phyloP scores from a whole-genome alignment of 2,329 filamentous ascomycete genomes.

The Penicillium sp. region DNA sequence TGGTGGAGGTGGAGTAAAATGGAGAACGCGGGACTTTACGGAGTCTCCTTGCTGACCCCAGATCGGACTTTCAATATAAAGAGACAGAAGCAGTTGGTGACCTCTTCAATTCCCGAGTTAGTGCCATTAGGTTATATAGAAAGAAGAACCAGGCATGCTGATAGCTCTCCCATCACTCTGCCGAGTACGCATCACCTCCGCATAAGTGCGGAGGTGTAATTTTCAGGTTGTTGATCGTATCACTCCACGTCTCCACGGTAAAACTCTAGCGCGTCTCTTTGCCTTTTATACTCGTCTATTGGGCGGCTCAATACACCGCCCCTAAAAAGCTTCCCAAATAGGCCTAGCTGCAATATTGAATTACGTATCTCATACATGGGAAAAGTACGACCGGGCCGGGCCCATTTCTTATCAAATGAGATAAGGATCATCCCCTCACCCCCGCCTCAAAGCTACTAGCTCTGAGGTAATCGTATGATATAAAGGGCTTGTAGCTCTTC shows the following conservation, averaged over 20 bases:
- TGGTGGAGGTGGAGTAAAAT: conserved; percentile 21
- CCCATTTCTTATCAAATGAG: conserved; percentile 21
- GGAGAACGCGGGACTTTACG: conserved; percentile 26
- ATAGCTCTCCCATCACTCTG: neutral
- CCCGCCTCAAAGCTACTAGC: conserved; percentile 2
- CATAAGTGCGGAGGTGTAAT: conserved; percentile 20
- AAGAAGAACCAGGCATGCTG: neutral
- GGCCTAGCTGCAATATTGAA: neutral
- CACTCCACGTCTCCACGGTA: conserved; percentile 15
- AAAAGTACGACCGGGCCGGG: conserved; percentile 10
- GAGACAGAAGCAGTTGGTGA: neutral
- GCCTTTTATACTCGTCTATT: conserved; percentile 2
- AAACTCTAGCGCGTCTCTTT: conserved; percentile 18
- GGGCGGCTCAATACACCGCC: conserved; percentile 13
- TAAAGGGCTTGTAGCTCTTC: neutral
- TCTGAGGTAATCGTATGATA: neutral
- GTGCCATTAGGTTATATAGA: neutral
- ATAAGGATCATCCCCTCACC: conserved; percentile 17
- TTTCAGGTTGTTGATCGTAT: conserved; percentile 12
- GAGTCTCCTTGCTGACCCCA: conserved; percentile 11
- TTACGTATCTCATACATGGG: conserved; percentile 6
- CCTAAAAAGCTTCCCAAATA: conserved; percentile 5
- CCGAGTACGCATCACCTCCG: conserved; percentile 6
- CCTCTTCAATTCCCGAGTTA: neutral
- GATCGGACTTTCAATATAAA: neutral